A percentile compares a stretch with the other conserved stretches of the same genome.
phyloP scores from a whole-genome alignment of 306 rosid species.

The Cucumis cinereus region DNA sequence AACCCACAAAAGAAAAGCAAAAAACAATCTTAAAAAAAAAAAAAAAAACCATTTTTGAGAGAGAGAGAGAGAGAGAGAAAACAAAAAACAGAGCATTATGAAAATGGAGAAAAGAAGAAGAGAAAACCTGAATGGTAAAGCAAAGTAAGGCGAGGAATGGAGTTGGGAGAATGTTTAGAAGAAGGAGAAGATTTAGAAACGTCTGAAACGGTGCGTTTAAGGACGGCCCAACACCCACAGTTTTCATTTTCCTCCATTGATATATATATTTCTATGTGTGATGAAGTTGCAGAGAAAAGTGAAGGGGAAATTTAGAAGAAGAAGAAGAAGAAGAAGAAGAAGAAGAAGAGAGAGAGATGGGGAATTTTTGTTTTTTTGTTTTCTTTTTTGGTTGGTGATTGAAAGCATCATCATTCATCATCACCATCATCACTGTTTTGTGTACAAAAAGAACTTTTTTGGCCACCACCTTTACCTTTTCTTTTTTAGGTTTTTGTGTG shows the following conservation, averaged over 20 bases:
- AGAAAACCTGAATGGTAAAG: conserved; percentile 76
- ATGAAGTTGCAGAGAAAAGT: background rate
- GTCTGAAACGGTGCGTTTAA: conserved; percentile 71
- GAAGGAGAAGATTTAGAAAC: conserved; percentile 58
- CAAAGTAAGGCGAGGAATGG: conserved; percentile 87
- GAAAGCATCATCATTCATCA: conserved; percentile 9
- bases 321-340: too few species aligned
- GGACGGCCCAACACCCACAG: conserved; percentile 88
- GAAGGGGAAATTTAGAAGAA: background rate
- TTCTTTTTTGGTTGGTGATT: conserved; percentile 13
- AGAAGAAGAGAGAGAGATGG: background rate
- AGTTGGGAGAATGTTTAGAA: conserved; percentile 60
- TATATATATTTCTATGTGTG: background rate
- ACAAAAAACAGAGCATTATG: background rate
- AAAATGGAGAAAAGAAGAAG: background rate
- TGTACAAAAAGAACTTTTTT: conserved; percentile 91
- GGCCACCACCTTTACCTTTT: conserved; percentile 70
- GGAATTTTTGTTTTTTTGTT: background rate
- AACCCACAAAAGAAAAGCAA: background rate
- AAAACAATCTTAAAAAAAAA: background rate
- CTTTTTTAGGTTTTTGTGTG: conserved; percentile 18
- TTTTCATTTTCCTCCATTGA: conserved; percentile 17
- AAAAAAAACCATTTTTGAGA: background rate
- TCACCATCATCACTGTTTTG: conserved; percentile 56
- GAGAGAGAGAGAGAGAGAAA: background rate